Base-by-base conservation (phyloP, 441 rosid genomes). In the Corymbia citriodora region DNA sequence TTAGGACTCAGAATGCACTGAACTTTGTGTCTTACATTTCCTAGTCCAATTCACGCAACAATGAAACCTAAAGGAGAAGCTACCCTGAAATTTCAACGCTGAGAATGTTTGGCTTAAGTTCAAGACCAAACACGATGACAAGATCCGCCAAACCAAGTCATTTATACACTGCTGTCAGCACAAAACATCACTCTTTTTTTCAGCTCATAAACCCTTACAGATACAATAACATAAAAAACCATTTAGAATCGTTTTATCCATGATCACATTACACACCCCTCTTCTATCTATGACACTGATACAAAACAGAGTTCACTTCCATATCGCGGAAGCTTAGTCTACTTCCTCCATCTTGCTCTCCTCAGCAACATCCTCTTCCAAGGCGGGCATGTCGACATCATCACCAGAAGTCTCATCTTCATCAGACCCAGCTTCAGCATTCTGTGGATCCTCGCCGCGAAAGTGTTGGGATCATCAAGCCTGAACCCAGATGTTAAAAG, bases 281-380 rank as follows among this genome's bases (percentile, higher is more conserved):
- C 29, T 2, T 40, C 29, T 40, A 40, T 45, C 83, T 40, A 21
- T 74, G 83, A 25, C 29, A 21, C 29, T 40, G 3, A 8, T 45
- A 74, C 50, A 74, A 74, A n/a, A n/a, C 4, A 1, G 83, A 40
- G 83, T 74, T 74, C 25, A 53, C 83, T 29, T 25, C 27, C 3
- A 17, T 9, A 16, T 31, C 7, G 1, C 13, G 36, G 55, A 17
- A 50, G 49, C 25, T 89, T 89, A 97, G 89, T 97, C 99, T 0
- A 97, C 99, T 55, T 96, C 98, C 90, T 97, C 99, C 99, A 97
- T 97, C 95, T 96, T 97, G 93, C 98, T 97, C 91, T 95, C 99
- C 93, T 97, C 98, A 8, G 94, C 96, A 27, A 89, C 98, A 16
- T 94, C 98, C 40, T 97, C 99, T 90, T 96, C 98, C 91, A 97